phyloP scores from a whole-genome alignment of 352 stramenopile species.

The Peronospora farinosa region DNA sequence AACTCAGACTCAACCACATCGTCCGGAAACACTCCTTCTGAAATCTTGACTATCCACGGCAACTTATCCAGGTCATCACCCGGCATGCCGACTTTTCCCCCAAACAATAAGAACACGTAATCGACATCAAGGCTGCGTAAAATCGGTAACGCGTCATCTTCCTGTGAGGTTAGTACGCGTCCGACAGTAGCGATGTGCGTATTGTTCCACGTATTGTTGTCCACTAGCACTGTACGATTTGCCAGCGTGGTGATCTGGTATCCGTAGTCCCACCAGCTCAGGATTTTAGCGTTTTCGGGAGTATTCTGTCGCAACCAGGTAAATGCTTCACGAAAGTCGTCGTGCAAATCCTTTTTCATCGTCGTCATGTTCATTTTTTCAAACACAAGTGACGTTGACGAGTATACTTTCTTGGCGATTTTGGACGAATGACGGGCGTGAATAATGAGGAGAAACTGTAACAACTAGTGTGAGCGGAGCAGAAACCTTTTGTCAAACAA shows the following conservation, averaged over 20 bases:
- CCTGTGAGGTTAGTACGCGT: constrained; percentile 59
- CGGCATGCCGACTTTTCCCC: constrained; percentile 53
- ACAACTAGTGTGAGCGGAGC: constrained; percentile 1
- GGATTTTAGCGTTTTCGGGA: constrained; percentile 51
- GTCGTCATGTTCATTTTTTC: constrained; percentile 52
- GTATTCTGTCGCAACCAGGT: constrained; percentile 77
- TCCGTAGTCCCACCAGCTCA: constrained; percentile 86
- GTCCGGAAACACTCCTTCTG: constrained; percentile 76
- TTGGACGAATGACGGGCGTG: constrained; percentile 56
- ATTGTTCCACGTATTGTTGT: constrained; percentile 98
- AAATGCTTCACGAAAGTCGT: constrained; percentile 83
- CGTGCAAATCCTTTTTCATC: constrained; percentile 36
- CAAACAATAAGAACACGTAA: constrained; percentile 77
- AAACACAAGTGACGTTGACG: constrained; percentile 71
- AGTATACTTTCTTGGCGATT: constrained; percentile 69
- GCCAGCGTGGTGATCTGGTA: constrained; percentile 79
- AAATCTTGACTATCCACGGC: constrained; percentile 90
- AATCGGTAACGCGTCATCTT: constrained; percentile 67
- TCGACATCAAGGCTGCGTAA: constrained; percentile 71
- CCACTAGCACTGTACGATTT: constrained; percentile 84
- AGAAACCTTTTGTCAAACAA: neutral
- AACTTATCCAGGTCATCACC: constrained; percentile 92
- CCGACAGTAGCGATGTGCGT: constrained; percentile 94
- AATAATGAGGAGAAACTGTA: constrained; percentile 60
- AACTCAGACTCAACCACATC: constrained; percentile 83